These are phyloP conservation scores for Candida argentea DNA, from an alignment of 805 yeast genomes.

Conservation along the genomic window DNA sequence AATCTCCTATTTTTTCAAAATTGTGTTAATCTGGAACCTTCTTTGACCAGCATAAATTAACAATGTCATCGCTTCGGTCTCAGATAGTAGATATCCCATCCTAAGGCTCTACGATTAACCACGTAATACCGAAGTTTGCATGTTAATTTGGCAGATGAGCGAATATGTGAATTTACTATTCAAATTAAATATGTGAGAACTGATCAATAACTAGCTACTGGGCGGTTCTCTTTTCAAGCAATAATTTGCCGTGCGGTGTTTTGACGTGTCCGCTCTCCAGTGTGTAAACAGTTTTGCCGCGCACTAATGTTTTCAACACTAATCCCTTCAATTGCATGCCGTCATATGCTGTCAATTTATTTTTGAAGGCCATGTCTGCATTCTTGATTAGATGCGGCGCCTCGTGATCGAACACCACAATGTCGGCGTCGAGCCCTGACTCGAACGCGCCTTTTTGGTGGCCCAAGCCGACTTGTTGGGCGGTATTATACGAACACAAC, in stretches of 20 bases:
- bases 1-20: too few species aligned
- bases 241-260: conserved; percentile 46
- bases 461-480: conserved; percentile 71
- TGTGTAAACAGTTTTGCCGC: conserved; percentile 65
- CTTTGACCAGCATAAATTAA: too few species aligned
- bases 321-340: conserved; percentile 62
- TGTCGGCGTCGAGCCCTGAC: conserved; percentile 81
- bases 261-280: conserved; percentile 44
- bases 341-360: conserved; percentile 81
- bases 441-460: conserved; percentile 64
- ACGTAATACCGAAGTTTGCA: too few species aligned
- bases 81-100: too few species aligned
- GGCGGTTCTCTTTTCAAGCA: conserved; percentile 57
- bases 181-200: too few species aligned
- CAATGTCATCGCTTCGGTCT: too few species aligned
- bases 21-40: too few species aligned
- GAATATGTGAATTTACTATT: too few species aligned
- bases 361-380: conserved; percentile 59
- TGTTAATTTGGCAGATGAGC: too few species aligned
- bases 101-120: too few species aligned
- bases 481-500: conserved; percentile 82
- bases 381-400: conserved; percentile 41
- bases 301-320: conserved; percentile 67
- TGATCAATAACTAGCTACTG: too few species aligned
- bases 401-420: conserved; percentile 68